Evolutionary conservation across 192 early-diverging fungal species (phyloP), one percentile per base, ranked within the genome.

Genomic region (Kickxella alabastrina): DNA sequence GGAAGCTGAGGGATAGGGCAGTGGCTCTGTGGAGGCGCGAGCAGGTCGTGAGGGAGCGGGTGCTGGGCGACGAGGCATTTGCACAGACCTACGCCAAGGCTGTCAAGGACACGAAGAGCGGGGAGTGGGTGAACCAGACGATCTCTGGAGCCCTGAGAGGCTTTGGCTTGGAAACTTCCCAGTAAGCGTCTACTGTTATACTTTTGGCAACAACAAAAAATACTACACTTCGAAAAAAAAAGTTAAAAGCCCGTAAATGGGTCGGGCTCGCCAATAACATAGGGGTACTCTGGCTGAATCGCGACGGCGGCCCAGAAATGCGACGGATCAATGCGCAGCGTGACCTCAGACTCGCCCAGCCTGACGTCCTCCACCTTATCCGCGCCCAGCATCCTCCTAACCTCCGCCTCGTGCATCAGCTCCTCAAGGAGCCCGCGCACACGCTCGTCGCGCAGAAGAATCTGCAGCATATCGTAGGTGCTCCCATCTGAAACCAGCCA

Each of bases 401-500:
- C 54, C 3, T 52, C 43, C 17, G 51, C 43, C 0, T 52, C 43
- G n/a, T 50, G 52, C 15, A 67, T 24, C 36, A 75, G 47, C 22
- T 62, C 56, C n/a, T 31, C 44, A 23, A 75, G 15, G 34, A 57
- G 44, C 19, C 39, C 49, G 27, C 59, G 52, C 19, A 75, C 25
- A 13, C 43, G 43, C 23, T 26, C 24, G 4, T 62, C 71, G n/a
- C 49, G 24, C n/a, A 56, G 38, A 15, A 70, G 27, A 17, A 61
- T 46, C 50, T 70, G 39, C 17, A 76, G 45, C 22, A 52, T 56
- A 44, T 76, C 73, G 27, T 76, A 61, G 5, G 70, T 68, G 25
- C 22, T 39, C 26, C 31, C 45, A 18, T 76, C 73, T 0, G 73
- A 69, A 13, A 76, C 46, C 14, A 76, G 54, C 73, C 73, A 76